phyloP scores from a whole-genome alignment of 1,284 basidiomycete genomes.

The Sanghuangporus sanghuang region DNA sequence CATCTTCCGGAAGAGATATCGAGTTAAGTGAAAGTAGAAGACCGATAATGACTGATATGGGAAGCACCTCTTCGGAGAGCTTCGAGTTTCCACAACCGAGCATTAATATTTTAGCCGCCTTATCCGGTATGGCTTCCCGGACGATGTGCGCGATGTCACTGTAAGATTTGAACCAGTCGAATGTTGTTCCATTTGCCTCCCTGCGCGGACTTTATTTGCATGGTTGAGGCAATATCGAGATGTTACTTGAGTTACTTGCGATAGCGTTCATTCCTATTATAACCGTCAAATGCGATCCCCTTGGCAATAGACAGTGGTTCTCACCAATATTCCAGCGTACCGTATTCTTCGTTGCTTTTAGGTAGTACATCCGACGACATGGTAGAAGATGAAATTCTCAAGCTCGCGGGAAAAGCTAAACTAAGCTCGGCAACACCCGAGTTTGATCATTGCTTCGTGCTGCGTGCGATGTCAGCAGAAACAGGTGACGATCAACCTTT shows the following conservation, averaged over 20 bases:
- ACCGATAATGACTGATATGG: background rate
- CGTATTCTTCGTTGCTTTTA: constrained; percentile 68
- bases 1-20: constrained; percentile 49
- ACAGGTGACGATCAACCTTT: background rate
- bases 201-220: constrained; percentile 21
- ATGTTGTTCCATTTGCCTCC: constrained; percentile 47
- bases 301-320: background rate
- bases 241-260: constrained; percentile 38
- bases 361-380: constrained; percentile 40
- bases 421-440: background rate
- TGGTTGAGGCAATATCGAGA: constrained; percentile 6
- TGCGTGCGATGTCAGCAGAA: background rate
- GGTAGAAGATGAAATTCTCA: constrained; percentile 17
- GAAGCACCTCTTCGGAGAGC: constrained; percentile 64
- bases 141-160: constrained; percentile 58
- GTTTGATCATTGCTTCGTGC: constrained; percentile 8
- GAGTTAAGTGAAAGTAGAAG: background rate
- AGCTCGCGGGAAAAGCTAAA: background rate
- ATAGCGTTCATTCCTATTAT: constrained; percentile 61
- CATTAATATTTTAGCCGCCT: constrained; percentile 70
- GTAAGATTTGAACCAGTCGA: constrained; percentile 87
- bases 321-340: constrained; percentile 73
- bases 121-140: constrained; percentile 58
- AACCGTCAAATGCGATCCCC: constrained; percentile 6
- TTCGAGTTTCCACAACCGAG: constrained; percentile 89